phyloP scores from a whole-genome alignment of 495 filamentous ascomycete genomes.

The Clohesyomyces aquaticus region DNA sequence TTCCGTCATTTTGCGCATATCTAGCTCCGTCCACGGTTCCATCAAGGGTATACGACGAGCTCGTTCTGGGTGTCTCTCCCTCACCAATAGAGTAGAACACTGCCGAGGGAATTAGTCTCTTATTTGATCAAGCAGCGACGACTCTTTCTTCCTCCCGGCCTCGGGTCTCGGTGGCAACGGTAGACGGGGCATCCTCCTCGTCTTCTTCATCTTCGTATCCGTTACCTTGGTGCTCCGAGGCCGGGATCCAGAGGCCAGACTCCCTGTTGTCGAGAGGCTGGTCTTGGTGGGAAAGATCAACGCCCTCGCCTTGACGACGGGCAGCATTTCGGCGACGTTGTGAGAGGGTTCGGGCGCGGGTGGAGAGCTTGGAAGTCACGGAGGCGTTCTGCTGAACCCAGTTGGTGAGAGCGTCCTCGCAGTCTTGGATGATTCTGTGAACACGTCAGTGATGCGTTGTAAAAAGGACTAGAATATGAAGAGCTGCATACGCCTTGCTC shows the following conservation, averaged over 20 bases:
- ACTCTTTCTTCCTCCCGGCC: slow-evolving; percentile 65
- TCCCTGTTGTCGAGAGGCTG: slow-evolving; percentile 80
- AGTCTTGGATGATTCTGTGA: slow-evolving; percentile 91
- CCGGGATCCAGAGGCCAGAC: slow-evolving; percentile 78
- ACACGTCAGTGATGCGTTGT: slow-evolving; percentile 12
- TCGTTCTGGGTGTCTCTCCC: neutral
- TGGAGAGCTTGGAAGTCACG: slow-evolving; percentile 82
- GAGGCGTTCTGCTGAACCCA: slow-evolving; percentile 90
- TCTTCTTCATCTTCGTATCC: slow-evolving; percentile 66
- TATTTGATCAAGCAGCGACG: slow-evolving; percentile 38
- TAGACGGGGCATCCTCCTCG: slow-evolving; percentile 60
- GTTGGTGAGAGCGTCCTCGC: slow-evolving; percentile 94
- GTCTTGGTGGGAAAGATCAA: slow-evolving; percentile 86
- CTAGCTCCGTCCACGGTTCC: slow-evolving; percentile 4
- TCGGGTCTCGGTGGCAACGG: slow-evolving; percentile 60
- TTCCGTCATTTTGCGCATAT: neutral
- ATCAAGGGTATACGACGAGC: slow-evolving; percentile 23
- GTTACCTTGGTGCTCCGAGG: slow-evolving; percentile 68
- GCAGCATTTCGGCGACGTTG: slow-evolving; percentile 76
- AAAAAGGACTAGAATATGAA: too few species aligned
- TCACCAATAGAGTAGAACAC: slow-evolving; percentile 10
- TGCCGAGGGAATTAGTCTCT: neutral
- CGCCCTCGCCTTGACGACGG: slow-evolving; percentile 63
- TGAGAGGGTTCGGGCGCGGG: slow-evolving; percentile 80
- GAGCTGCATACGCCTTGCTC: slow-evolving; percentile 70